Percentiles rank a stretch among this genome's conserved stretches.
Conservation (phyloP, 1,284 basidiomycete genomes). For the Fomitiporia mediterranea region DNA sequence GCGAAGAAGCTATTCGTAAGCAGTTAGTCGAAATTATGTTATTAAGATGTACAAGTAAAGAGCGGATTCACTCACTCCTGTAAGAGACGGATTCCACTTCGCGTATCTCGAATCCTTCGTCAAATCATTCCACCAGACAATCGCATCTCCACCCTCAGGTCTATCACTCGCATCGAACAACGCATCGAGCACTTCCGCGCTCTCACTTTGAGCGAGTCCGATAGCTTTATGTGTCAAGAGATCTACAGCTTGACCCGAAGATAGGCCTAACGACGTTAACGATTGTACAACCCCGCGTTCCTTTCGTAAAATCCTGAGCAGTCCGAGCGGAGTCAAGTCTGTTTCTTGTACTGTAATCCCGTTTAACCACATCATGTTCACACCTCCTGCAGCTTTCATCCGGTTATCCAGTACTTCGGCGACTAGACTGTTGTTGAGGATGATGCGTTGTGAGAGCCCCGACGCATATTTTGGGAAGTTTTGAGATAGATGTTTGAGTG, state of each 20-base stretch:
- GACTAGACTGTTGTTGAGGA: slow-evolving; percentile 45
- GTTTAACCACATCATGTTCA: slow-evolving; percentile 73
- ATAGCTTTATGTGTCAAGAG: slow-evolving; percentile 65
- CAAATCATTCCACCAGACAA: slow-evolving; percentile 89
- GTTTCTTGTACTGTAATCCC: slow-evolving; percentile 58
- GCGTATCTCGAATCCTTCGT: slow-evolving; percentile 76
- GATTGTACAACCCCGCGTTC: slow-evolving; percentile 67
- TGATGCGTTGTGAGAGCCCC: slow-evolving; percentile 62
- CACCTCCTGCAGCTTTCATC: slow-evolving; percentile 47
- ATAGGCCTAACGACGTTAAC: slow-evolving; percentile 60
- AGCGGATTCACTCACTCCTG: slow-evolving; percentile 36
- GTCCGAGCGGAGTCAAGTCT: slow-evolving; percentile 71
- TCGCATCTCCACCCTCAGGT: slow-evolving; percentile 67
- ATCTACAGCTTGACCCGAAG: slow-evolving; percentile 59
- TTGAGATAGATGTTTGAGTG: slow-evolving; percentile 72
- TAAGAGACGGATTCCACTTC: slow-evolving; percentile 47
- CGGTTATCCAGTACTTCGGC: slow-evolving; percentile 59
- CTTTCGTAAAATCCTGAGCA: slow-evolving; percentile 46
- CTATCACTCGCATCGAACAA: slow-evolving; percentile 87
- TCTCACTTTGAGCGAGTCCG: slow-evolving; percentile 43
- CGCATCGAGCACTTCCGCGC: slow-evolving; percentile 58
- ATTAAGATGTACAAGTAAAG: neutral
- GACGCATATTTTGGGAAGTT: slow-evolving; percentile 86
- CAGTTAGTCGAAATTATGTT: neutral
- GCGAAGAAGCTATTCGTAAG: slow-evolving; percentile 52